Conservation (phyloP, 495 filamentous ascomycete species). For the Podospora didyma region DNA sequence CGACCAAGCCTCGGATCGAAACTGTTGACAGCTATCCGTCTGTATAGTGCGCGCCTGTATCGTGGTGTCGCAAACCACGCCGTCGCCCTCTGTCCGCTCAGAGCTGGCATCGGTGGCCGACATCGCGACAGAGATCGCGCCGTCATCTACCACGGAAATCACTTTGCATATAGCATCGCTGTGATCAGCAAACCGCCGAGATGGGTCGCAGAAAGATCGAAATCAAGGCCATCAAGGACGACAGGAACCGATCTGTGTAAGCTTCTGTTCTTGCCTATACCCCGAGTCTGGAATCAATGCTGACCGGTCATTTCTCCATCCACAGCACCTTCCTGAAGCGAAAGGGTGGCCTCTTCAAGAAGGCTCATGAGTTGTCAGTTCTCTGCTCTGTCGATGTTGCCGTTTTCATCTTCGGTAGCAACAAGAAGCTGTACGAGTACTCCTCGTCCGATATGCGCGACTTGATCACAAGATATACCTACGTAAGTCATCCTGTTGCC, state of each 20-base stretch:
- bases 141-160: neutral
- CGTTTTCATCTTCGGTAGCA: slow-evolving; percentile 95
- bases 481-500: slow-evolving; percentile 61
- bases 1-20: neutral
- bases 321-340: slow-evolving; percentile 93
- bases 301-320: slow-evolving; percentile 44
- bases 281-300: slow-evolving; percentile 21
- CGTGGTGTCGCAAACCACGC: neutral
- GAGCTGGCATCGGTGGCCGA: slow-evolving; percentile 5
- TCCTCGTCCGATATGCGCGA: slow-evolving; percentile 92
- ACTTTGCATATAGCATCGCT: neutral
- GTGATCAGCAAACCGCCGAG: slow-evolving; percentile 21
- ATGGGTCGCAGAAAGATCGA: slow-evolving; percentile 83
- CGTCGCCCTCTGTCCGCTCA: slow-evolving; percentile 2
- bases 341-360: slow-evolving; percentile 98
- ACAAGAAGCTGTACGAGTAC: slow-evolving; percentile 98
- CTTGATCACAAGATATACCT: slow-evolving; percentile 79
- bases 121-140: slow-evolving; percentile 3
- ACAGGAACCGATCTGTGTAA: slow-evolving; percentile 97
- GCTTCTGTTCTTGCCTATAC: slow-evolving; percentile 33
- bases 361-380: slow-evolving; percentile 96
- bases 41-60: neutral
- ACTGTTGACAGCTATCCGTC: neutral
- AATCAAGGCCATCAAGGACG: slow-evolving; percentile 99
- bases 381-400: slow-evolving; percentile 98